Evolutionary conservation across 2,329 filamentous ascomycete genomes (phyloP).

Genomic region (Fusarium floridanum): DNA sequence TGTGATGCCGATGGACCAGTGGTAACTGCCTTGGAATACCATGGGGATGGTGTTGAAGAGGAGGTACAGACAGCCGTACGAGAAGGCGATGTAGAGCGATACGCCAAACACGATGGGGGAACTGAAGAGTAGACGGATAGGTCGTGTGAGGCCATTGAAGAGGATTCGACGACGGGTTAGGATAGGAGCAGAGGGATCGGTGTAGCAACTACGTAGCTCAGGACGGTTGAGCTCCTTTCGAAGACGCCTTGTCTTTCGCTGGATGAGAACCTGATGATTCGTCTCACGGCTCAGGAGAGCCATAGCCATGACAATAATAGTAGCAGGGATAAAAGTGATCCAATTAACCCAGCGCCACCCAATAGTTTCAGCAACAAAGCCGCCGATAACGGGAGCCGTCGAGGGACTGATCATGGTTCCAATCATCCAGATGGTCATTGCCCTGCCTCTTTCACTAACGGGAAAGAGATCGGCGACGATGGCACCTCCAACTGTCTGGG

Average conservation of each 20-base stretch:
- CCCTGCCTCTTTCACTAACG: conserved; percentile 59
- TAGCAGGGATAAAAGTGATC: conserved; percentile 63
- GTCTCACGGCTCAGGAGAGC: conserved; percentile 55
- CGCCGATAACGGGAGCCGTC: conserved; percentile 62
- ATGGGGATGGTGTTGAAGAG: conserved; percentile 67
- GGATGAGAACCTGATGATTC: conserved; percentile 61
- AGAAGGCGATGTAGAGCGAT: conserved; percentile 64
- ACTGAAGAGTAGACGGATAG: conserved; percentile 63
- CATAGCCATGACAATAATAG: conserved; percentile 43
- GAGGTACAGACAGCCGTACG: conserved; percentile 66
- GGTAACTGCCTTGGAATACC: conserved; percentile 62
- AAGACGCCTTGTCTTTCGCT: conserved; percentile 61
- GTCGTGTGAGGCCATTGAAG: conserved; percentile 66
- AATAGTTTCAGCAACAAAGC: conserved; percentile 62
- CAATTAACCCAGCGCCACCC: conserved; percentile 68
- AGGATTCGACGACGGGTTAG: conserved; percentile 42
- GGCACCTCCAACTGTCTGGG: conserved; percentile 67
- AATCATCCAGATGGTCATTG: conserved; percentile 65
- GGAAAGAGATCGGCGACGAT: conserved; percentile 68
- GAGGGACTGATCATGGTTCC: conserved; percentile 71
- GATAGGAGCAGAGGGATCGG: conserved; percentile 46
- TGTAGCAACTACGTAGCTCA: conserved; percentile 61
- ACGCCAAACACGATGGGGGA: conserved; percentile 62
- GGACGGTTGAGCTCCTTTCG: conserved; percentile 59
- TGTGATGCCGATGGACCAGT: conserved; percentile 59